Percentiles rank a stretch among this genome's conserved stretches.
phyloP scores from a whole-genome alignment of 345 rosid species.

The Murraya koenigii region DNA sequence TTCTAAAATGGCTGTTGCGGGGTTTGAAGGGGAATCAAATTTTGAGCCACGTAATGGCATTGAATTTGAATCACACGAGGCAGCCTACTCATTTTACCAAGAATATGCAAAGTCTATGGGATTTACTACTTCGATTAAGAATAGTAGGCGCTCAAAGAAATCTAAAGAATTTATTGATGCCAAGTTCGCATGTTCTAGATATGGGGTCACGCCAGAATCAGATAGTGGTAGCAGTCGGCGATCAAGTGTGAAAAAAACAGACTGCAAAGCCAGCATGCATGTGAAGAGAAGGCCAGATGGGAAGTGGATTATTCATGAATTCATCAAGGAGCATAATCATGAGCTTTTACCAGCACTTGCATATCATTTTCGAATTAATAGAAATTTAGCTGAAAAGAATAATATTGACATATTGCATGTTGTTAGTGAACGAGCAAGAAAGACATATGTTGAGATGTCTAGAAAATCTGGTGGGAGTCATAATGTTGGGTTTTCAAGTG shows the following conservation, averaged over 20 bases:
- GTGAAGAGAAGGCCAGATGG: slow-evolving; percentile 37
- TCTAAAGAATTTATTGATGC: slow-evolving; percentile 38
- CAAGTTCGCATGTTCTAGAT: slow-evolving; percentile 31
- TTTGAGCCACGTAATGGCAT: slow-evolving; percentile 32
- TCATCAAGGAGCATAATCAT: slow-evolving; percentile 25
- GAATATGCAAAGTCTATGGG: slow-evolving; percentile 45
- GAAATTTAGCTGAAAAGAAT: slow-evolving; percentile 35
- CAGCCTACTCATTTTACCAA: slow-evolving; percentile 36
- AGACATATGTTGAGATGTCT: slow-evolving; percentile 40
- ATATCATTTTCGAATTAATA: slow-evolving; percentile 35
- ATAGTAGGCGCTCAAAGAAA: slow-evolving; percentile 40
- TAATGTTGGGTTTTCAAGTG: slow-evolving; percentile 6
- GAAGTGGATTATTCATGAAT: slow-evolving; percentile 42
- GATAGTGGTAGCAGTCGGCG: slow-evolving; percentile 34
- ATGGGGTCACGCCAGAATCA: slow-evolving; percentile 37
- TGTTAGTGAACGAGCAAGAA: slow-evolving; percentile 40
- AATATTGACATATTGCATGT: slow-evolving; percentile 39
- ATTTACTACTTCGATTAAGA: slow-evolving; percentile 36
- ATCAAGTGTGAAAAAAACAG: slow-evolving; percentile 36
- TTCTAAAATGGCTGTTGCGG: slow-evolving; percentile 12
- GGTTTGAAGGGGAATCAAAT: slow-evolving; percentile 22
- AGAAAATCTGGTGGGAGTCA: slow-evolving; percentile 25
- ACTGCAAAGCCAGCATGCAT: slow-evolving; percentile 46
- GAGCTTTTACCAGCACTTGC: slow-evolving; percentile 41
- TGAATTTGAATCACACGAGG: slow-evolving; percentile 40